These are phyloP conservation scores for Rosa multiflora DNA, from an alignment of 306 rosid genomes.

Conservation along the genomic window DNA sequence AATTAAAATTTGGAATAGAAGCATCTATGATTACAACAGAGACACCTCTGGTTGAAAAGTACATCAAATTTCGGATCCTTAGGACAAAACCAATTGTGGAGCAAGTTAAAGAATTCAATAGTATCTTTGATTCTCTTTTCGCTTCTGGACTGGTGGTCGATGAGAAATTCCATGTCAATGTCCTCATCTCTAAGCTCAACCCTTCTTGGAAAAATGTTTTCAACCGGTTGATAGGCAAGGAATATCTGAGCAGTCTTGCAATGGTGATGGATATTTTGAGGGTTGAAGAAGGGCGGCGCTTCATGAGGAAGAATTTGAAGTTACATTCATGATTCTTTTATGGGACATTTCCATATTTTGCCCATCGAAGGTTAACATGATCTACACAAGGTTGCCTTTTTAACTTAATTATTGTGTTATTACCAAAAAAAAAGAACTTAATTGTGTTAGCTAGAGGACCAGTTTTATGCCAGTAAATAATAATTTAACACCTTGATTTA, in stretches of 20 bases:
- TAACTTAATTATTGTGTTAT: too few relatives aligned
- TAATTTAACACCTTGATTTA: too few relatives aligned
- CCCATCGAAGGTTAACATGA: too few relatives aligned
- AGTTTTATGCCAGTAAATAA: too few relatives aligned
- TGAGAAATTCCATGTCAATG: slow-evolving; percentile 74
- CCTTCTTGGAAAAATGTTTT: slow-evolving; percentile 65
- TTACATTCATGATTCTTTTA: too few relatives aligned
- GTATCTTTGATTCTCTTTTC: slow-evolving; percentile 58
- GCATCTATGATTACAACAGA: too few relatives aligned
- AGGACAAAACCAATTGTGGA: slow-evolving; percentile 48
- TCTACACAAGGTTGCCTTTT: too few relatives aligned
- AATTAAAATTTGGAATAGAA: slow-evolving; percentile 45
- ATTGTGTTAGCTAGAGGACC: too few relatives aligned
- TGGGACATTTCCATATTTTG: too few relatives aligned
- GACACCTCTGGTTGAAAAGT: slow-evolving; percentile 67
- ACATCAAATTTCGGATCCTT: slow-evolving; percentile 63
- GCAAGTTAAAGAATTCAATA: slow-evolving; percentile 57
- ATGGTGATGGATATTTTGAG: slow-evolving; percentile 59
- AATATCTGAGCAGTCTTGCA: slow-evolving; percentile 45
- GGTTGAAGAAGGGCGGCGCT: slow-evolving; percentile 51
- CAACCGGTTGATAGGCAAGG: slow-evolving; percentile 54
- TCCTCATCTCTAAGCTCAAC: slow-evolving; percentile 73
- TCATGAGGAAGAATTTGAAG: too few relatives aligned
- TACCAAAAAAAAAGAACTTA: too few relatives aligned
- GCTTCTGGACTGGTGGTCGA: slow-evolving; percentile 58